Evolutionary conservation across 805 yeast genomes (phyloP).

Genomic region (Ogataea allantospora): DNA sequence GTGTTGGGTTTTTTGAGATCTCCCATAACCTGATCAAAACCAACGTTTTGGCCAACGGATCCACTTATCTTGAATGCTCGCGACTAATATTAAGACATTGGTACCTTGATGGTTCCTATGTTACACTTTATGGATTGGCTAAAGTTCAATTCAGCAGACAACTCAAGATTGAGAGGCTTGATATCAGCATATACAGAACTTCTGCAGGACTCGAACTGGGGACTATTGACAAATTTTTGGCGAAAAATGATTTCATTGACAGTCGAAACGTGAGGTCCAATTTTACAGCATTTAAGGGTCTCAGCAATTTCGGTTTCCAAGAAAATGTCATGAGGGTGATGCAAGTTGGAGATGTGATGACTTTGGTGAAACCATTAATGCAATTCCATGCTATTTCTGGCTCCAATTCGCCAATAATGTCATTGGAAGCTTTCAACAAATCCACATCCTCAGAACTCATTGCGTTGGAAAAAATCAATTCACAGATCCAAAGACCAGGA

Average conservation of each 20-base stretch:
- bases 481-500: conserved; percentile 17
- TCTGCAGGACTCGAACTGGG: conserved; percentile 47
- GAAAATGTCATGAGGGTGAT: conserved; percentile 65
- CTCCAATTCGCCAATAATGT: conserved; percentile 47
- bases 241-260: conserved; percentile 30
- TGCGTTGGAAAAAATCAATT: conserved; percentile 18
- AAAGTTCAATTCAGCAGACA: conserved; percentile 61
- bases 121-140: conserved; percentile 58
- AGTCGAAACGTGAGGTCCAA: conserved; percentile 16
- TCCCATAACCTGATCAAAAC: conserved; percentile 49
- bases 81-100: conserved; percentile 47
- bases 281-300: conserved; percentile 41
- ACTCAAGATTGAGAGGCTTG: conserved; percentile 70
- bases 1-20: conserved; percentile 51
- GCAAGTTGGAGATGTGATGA: conserved; percentile 78
- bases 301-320: conserved; percentile 61
- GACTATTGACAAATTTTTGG: conserved; percentile 42
- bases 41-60: conserved; percentile 51
- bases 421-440: conserved; percentile 49
- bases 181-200: conserved; percentile 48
- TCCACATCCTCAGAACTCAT: conserved; percentile 21
- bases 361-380: conserved; percentile 66
- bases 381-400: conserved; percentile 43
- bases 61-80: conserved; percentile 53
- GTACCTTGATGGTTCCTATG: conserved; percentile 69